These are phyloP conservation scores for Taphrina communis DNA, from an alignment of 1,139 yeast species.

Conservation along the genomic window DNA sequence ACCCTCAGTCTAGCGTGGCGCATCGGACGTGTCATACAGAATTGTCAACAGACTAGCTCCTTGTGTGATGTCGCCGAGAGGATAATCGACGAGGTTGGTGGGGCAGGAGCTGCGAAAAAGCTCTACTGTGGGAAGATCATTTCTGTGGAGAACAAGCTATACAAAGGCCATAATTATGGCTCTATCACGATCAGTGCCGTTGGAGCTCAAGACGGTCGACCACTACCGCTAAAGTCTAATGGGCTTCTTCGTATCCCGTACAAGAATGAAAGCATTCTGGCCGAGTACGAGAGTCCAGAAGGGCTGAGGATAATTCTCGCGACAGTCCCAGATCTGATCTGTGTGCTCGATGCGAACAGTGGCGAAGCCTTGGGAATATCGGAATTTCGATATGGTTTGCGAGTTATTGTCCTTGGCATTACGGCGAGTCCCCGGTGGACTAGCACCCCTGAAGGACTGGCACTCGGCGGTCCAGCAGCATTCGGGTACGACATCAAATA, in stretches of 20 bases:
- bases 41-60: conserved; percentile 53
- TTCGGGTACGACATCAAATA: conserved; percentile 55
- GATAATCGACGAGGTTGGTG: conserved; percentile 55
- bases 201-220: conserved; percentile 42
- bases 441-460: conserved; percentile 52
- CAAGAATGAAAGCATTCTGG: conserved; percentile 58
- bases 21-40: conserved; percentile 56
- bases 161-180: conserved; percentile 59
- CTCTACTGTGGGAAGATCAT: conserved; percentile 58
- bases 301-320: conserved; percentile 50
- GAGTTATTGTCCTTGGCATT: conserved; percentile 56
- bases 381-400: conserved; percentile 57
- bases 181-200: conserved; percentile 55
- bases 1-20: conserved; percentile 58
- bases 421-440: conserved; percentile 57
- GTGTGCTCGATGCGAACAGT: conserved; percentile 55
- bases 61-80: conserved; percentile 53
- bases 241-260: conserved; percentile 53
- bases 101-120: conserved; percentile 51
- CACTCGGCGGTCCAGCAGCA: conserved; percentile 56
- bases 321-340: conserved; percentile 58
- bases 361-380: conserved; percentile 61
- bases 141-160: conserved; percentile 55
- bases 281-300: conserved; percentile 47
- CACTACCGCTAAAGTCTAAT: conserved; percentile 45